These are phyloP conservation scores for Anthoceros angustus DNA, from an alignment of 225 moss, liverwort and hornwort species.

Conservation along the genomic window DNA sequence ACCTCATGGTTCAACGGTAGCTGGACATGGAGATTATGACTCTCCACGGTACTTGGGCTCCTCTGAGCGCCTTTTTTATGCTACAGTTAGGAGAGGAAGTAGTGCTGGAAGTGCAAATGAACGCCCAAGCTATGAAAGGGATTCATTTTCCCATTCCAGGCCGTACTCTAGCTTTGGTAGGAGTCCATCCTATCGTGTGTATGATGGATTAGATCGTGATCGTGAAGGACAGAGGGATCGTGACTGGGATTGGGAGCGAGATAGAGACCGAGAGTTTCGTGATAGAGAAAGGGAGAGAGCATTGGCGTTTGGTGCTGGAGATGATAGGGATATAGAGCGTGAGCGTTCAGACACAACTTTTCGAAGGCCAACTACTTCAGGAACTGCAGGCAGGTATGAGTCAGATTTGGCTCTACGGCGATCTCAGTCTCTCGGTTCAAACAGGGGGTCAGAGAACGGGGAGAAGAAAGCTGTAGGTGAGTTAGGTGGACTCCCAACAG, in stretches of 20 bases:
- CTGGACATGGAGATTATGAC: slow-evolving; percentile 66
- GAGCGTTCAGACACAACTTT: slow-evolving; percentile 53
- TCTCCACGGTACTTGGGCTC: slow-evolving; percentile 61
- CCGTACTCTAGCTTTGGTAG: slow-evolving; percentile 86
- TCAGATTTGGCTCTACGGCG: slow-evolving; percentile 47
- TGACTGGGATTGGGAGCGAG: slow-evolving; percentile 97
- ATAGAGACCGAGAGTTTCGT: slow-evolving; percentile 47
- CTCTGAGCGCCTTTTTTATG: slow-evolving; percentile 41
- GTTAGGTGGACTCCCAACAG: slow-evolving; percentile 43
- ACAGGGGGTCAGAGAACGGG: slow-evolving; percentile 75
- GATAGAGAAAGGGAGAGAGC: slow-evolving; percentile 66
- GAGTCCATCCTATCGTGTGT: slow-evolving; percentile 60
- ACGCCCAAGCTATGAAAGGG: slow-evolving; percentile 36
- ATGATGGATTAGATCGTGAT: slow-evolving; percentile 71
- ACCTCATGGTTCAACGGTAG: slow-evolving; percentile 44
- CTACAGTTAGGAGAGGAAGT: slow-evolving; percentile 35
- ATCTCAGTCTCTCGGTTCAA: slow-evolving; percentile 77
- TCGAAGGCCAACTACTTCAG: slow-evolving; percentile 49
- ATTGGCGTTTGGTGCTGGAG: slow-evolving; percentile 68
- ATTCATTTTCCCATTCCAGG: slow-evolving; percentile 30
- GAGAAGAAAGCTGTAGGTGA: slow-evolving; percentile 59
- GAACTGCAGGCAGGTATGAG: slow-evolving; percentile 54
- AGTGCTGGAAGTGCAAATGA: slow-evolving; percentile 35
- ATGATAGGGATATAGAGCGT: slow-evolving; percentile 67
- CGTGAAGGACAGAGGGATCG: slow-evolving; percentile 67